Evolutionary conservation across 176 grass and related monocot genomes (phyloP).

Genomic region (Ensete glaucum): DNA sequence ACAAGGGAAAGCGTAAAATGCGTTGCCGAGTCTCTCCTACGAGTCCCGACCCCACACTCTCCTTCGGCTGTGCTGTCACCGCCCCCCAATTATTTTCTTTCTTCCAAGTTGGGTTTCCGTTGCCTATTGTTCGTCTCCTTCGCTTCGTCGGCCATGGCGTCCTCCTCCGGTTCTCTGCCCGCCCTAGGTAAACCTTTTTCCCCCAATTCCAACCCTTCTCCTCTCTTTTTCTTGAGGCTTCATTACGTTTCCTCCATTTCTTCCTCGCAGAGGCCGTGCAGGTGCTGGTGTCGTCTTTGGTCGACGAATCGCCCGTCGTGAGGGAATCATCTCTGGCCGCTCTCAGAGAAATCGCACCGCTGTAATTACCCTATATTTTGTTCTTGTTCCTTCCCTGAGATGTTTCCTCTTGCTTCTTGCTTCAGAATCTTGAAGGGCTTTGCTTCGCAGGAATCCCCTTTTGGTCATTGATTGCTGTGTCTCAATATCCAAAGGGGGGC

Average conservation of each 20-base stretch:
- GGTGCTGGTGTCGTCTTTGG: conserved; percentile 81
- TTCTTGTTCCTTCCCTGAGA: conserved; percentile 8
- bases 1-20: neutral
- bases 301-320: conserved; percentile 56
- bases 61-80: neutral
- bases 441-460: conserved; percentile 55
- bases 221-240: neutral
- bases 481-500: conserved; percentile 59
- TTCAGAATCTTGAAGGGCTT: neutral
- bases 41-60: too few relatives aligned
- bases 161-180: conserved; percentile 55
- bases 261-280: conserved; percentile 68
- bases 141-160: conserved; percentile 44
- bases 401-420: neutral
- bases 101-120: neutral
- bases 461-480: conserved; percentile 72
- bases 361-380: conserved; percentile 33
- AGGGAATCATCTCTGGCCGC: conserved; percentile 66
- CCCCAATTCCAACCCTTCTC: neutral
- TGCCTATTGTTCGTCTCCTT: neutral
- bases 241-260: conserved; percentile 15
- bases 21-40: neutral
- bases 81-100: neutral
- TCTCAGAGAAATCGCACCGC: conserved; percentile 69
- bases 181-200: conserved; percentile 39